These are phyloP conservation scores for Adansonia madagascariensis DNA, from an alignment of 441 rosid species.

Conservation along the genomic window DNA sequence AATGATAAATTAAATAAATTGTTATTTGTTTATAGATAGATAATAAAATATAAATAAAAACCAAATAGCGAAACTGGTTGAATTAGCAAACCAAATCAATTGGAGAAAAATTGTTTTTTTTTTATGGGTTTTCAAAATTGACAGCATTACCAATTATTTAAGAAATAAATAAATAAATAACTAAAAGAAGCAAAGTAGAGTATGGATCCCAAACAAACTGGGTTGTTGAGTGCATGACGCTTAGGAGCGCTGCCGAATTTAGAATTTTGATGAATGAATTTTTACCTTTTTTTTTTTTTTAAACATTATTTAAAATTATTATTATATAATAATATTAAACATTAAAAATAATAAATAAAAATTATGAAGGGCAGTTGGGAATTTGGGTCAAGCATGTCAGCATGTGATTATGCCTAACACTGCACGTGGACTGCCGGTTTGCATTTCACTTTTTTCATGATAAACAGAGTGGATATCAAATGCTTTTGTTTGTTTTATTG, in stretches of 20 bases:
- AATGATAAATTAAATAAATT: neutral
- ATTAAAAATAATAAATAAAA: too few relatives aligned
- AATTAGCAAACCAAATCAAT: neutral
- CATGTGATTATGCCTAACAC: slow-evolving; percentile 13
- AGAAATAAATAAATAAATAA: neutral
- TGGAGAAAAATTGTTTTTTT: neutral
- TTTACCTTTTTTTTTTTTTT: too few relatives aligned
- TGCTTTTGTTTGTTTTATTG: neutral
- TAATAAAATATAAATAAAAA: neutral
- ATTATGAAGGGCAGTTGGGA: neutral
- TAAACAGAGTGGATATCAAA: neutral
- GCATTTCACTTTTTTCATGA: neutral
- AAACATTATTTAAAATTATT: too few relatives aligned
- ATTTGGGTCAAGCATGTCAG: neutral
- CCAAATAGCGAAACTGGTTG: neutral
- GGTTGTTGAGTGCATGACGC: neutral
- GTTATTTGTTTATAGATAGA: neutral
- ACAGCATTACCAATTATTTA: neutral
- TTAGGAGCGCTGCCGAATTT: too few relatives aligned
- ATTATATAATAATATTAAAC: too few relatives aligned
- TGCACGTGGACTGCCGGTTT: neutral
- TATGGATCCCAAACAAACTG: too few relatives aligned
- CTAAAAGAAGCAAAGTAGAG: too few relatives aligned
- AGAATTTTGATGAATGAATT: too few relatives aligned
- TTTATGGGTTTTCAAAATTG: neutral